These are phyloP conservation scores for Penicillium simplicissimum DNA, from an alignment of 495 filamentous ascomycete species.

Conservation along the genomic window DNA sequence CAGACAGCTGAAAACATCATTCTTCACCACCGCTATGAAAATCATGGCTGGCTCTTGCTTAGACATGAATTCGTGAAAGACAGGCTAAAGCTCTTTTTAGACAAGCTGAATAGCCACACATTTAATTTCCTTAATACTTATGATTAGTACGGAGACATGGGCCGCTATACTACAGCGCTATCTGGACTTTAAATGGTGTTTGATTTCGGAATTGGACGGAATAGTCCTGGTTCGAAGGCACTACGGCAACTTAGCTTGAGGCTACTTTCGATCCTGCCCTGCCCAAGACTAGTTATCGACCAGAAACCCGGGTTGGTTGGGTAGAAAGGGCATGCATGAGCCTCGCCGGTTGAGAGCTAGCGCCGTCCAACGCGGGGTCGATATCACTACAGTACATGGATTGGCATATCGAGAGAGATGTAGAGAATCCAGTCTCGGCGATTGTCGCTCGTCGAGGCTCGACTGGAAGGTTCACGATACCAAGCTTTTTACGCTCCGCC, in stretches of 20 bases:
- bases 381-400: too few relatives aligned
- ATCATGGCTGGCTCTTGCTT: not conserved
- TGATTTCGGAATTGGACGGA: not conserved
- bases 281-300: not conserved
- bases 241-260: not conserved
- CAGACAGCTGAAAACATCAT: not conserved
- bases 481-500: slow-evolving; percentile 16
- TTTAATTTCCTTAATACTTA: not conserved
- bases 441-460: not conserved
- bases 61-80: not conserved
- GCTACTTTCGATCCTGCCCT: slow-evolving; percentile 4
- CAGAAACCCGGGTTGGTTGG: not conserved
- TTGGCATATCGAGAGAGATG: not conserved
- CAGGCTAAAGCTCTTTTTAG: not conserved
- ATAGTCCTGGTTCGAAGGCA: not conserved
- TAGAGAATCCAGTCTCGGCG: not conserved
- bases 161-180: not conserved
- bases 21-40: not conserved
- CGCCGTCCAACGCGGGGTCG: not conserved
- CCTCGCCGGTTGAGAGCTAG: not conserved
- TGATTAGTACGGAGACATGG: not conserved
- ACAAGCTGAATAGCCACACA: not conserved
- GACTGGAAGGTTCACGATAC: not conserved
- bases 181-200: not conserved
- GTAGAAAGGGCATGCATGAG: not conserved